Conservation (phyloP, 2,329 filamentous ascomycete species). For the Calonectria hawksworthii region DNA sequence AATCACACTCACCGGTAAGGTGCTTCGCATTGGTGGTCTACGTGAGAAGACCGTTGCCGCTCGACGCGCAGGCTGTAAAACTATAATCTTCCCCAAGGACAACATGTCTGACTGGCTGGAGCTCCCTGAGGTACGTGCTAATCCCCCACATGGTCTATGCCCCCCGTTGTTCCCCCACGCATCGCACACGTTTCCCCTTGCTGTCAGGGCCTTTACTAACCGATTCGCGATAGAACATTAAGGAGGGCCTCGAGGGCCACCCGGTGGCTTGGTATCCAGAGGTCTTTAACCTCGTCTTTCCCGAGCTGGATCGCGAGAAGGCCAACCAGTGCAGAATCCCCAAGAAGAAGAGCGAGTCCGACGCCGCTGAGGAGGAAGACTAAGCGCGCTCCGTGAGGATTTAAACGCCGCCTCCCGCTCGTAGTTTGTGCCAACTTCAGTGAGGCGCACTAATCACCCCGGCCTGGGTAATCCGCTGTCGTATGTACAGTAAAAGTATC, state of each 20-base stretch:
- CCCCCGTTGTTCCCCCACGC: neutral
- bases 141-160: neutral
- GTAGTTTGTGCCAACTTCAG: neutral
- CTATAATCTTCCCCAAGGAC: constrained; percentile 94
- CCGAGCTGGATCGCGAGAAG: constrained; percentile 78
- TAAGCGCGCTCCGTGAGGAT: constrained; percentile 37
- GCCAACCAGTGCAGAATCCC: constrained; percentile 81
- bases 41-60: constrained; percentile 98
- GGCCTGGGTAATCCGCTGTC: constrained; percentile 1
- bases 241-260: constrained; percentile 92
- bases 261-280: constrained; percentile 95
- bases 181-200: neutral
- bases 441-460: constrained; percentile 5
- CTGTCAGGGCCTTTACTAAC: constrained; percentile 27
- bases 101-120: constrained; percentile 98
- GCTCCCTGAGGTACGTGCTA: constrained; percentile 87
- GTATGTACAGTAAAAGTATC: constrained; percentile 14
- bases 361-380: constrained; percentile 53
- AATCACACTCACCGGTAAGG: constrained; percentile 96
- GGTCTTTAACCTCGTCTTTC: constrained; percentile 93
- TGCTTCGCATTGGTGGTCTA: constrained; percentile 92
- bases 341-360: constrained; percentile 57
- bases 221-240: constrained; percentile 83
- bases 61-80: constrained; percentile 90
- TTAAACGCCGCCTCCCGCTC: neutral